Conservation (phyloP, 106 monocot genomes). For the Chionographis japonica region DNA sequence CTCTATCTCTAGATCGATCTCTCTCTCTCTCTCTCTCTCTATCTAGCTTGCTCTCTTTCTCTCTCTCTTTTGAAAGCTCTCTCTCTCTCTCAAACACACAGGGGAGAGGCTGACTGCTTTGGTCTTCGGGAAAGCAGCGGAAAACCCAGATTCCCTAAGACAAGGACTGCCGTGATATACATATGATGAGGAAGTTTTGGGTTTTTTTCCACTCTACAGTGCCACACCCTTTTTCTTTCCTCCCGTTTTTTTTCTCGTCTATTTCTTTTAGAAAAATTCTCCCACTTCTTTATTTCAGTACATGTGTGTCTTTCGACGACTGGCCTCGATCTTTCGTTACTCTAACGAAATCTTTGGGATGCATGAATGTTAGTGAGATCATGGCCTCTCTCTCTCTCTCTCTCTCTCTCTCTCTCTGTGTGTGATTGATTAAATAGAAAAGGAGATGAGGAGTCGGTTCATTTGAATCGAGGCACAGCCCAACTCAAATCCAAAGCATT, state of each 20-base stretch:
- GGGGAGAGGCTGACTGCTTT: constrained; percentile 15
- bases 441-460: background rate
- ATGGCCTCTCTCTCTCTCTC: background rate
- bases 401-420: background rate
- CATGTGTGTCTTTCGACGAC: background rate
- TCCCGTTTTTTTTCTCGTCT: constrained; percentile 2
- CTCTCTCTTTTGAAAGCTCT: background rate
- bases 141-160: constrained; percentile 26
- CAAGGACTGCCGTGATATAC: constrained; percentile 5
- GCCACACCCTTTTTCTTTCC: background rate
- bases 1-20: background rate
- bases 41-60: background rate
- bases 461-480: background rate
- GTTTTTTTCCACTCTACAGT: background rate
- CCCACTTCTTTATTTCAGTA: background rate
- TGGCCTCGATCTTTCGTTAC: background rate
- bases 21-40: background rate
- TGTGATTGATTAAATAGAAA: background rate
- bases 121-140: constrained; percentile 36
- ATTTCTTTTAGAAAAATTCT: background rate
- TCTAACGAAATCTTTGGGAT: constrained; percentile 17
- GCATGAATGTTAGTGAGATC: constrained; percentile 26
- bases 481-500: constrained; percentile 9
- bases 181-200: background rate
- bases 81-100: constrained; percentile 4